Evolutionary conservation across 768 basidiomycete species (phyloP).

Genomic region (Rossbeevera mucosa): DNA sequence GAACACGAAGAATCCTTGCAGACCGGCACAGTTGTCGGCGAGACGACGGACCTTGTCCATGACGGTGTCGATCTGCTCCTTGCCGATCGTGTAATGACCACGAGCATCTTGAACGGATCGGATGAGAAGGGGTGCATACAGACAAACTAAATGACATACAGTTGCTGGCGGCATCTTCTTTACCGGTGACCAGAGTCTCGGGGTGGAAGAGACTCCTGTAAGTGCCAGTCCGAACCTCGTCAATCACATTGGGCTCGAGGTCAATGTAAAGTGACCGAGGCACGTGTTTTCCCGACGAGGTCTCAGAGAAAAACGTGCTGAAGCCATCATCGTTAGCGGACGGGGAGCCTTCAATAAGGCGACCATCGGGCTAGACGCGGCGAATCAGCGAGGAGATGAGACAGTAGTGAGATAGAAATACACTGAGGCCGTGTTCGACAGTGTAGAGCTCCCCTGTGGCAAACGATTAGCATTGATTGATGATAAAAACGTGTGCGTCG

Average conservation of each 20-base stretch:
- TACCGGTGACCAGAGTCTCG: constrained; percentile 96
- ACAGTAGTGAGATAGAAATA: constrained; percentile 32
- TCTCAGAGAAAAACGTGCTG: constrained; percentile 99
- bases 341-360: constrained; percentile 73
- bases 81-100: constrained; percentile 97
- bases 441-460: constrained; percentile 94
- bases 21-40: constrained; percentile 93
- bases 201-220: constrained; percentile 99
- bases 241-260: constrained; percentile 95
- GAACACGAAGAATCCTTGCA: constrained; percentile 99
- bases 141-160: constrained; percentile 47
- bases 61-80: constrained; percentile 94
- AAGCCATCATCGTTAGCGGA: constrained; percentile 84
- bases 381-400: constrained; percentile 15
- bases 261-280: constrained; percentile 97
- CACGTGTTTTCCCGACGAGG: constrained; percentile 92
- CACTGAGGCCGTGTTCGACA: constrained; percentile 95
- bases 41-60: constrained; percentile 94
- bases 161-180: constrained; percentile 99
- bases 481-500: constrained; percentile 7
- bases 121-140: not conserved
- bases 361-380: constrained; percentile 82
- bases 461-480: constrained; percentile 16
- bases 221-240: constrained; percentile 92
- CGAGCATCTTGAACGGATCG: constrained; percentile 67